A percentile compares a stretch with the other conserved stretches of the same genome.
Evolutionary conservation across 106 monocot species (phyloP).

Genomic region (Alisma plantagoaquatica): DNA sequence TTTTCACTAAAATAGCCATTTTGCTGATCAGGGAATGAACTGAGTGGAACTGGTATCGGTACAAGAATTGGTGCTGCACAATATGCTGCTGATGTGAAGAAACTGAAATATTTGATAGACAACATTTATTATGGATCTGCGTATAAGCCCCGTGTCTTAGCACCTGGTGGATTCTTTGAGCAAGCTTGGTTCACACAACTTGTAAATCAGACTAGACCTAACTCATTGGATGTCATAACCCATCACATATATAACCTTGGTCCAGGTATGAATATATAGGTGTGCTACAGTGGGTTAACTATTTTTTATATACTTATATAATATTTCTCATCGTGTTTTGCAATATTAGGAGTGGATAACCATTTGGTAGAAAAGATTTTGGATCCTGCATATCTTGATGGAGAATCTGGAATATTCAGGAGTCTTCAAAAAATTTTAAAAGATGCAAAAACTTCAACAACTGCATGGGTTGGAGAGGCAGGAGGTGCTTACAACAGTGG

Average conservation of each 20-base stretch:
- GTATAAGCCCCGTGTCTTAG: constrained; percentile 43
- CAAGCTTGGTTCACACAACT: constrained; percentile 38
- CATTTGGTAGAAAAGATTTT: constrained; percentile 77
- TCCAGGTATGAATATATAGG: constrained; percentile 28
- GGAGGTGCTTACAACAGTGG: constrained; percentile 94
- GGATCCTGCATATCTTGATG: constrained; percentile 63
- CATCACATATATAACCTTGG: constrained; percentile 81
- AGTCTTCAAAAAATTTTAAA: constrained; percentile 42
- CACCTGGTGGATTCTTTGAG: constrained; percentile 68
- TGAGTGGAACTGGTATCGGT: constrained; percentile 55
- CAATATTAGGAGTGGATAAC: constrained; percentile 43
- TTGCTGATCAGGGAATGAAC: constrained; percentile 51
- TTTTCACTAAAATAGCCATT: neutral
- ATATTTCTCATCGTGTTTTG: too few relatives aligned
- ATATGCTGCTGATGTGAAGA: constrained; percentile 43
- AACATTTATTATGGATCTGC: constrained; percentile 23
- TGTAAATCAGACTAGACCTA: constrained; percentile 40
- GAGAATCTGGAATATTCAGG: constrained; percentile 39
- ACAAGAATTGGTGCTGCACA: constrained; percentile 42
- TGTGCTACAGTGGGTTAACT: neutral
- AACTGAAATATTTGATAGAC: constrained; percentile 37
- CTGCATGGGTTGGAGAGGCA: constrained; percentile 83
- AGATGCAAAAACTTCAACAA: constrained; percentile 22
- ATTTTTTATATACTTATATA: neutral
- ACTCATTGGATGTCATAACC: constrained; percentile 46